Evolutionary conservation across 305 asterid species (phyloP).

Genomic region (Solanum hybrid): DNA sequence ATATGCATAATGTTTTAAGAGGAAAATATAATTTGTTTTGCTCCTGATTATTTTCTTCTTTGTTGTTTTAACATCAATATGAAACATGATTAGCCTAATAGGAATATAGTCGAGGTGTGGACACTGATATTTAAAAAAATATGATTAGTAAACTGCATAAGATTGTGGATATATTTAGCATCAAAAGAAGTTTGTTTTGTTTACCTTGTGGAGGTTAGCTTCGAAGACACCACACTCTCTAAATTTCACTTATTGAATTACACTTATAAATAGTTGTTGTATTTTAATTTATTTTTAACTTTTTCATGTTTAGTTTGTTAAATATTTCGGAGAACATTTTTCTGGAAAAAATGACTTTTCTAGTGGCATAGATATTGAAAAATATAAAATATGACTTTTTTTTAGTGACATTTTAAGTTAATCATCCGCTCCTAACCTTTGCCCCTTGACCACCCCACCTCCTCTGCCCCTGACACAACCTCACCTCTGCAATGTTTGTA

Average conservation of each 20-base stretch:
- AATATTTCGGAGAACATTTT: background rate
- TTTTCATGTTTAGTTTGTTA: background rate
- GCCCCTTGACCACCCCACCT: background rate
- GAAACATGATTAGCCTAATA: background rate
- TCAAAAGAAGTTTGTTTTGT: background rate
- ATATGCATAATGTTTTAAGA: background rate
- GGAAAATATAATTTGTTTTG: background rate
- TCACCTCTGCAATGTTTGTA: background rate
- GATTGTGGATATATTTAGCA: background rate
- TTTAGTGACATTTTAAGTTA: background rate
- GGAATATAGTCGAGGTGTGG: background rate
- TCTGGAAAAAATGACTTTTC: background rate
- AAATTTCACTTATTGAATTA: background rate
- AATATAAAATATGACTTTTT: background rate
- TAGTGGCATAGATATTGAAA: background rate
- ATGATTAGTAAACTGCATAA: background rate
- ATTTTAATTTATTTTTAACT: background rate
- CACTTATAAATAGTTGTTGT: background rate
- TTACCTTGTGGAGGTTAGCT: background rate
- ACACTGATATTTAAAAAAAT: background rate
- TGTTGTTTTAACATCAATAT: background rate
- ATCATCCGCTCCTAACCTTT: background rate
- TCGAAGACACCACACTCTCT: background rate
- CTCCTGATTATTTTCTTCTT: background rate
- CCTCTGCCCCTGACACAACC: background rate